Conservation (phyloP, 257 asterid species). For the Euphrasia confusa region DNA sequence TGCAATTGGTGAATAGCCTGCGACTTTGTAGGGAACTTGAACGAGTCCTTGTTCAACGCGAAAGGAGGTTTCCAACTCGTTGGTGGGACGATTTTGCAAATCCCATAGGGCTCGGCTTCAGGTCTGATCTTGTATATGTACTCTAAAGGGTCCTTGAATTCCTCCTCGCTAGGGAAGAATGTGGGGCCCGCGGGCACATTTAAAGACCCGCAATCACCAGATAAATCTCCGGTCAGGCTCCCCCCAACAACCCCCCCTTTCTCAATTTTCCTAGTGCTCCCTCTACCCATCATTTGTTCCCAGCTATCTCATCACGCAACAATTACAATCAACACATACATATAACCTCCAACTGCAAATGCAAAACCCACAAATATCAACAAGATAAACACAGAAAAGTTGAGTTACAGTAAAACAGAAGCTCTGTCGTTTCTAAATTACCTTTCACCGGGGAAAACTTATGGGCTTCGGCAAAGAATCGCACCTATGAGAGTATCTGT, state of each 20-base stretch:
- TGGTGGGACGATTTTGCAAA: constrained; percentile 94
- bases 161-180: constrained; percentile 80
- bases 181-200: constrained; percentile 85
- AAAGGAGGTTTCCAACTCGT: constrained; percentile 83
- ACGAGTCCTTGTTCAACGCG: constrained; percentile 61
- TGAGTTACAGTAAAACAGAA: not conserved
- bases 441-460: constrained; percentile 24
- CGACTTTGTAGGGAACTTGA: constrained; percentile 77
- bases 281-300: constrained; percentile 66
- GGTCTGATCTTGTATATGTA: constrained; percentile 88
- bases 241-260: constrained; percentile 72
- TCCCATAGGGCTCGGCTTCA: constrained; percentile 92
- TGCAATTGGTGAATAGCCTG: constrained; percentile 96
- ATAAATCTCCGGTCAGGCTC: constrained; percentile 34
- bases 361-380: constrained; percentile 6
- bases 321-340: constrained; percentile 8
- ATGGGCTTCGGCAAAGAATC: not conserved
- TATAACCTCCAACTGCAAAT: constrained; percentile 26
- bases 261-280: constrained; percentile 75
- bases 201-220: constrained; percentile 43
- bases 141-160: constrained; percentile 85
- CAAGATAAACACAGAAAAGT: constrained; percentile 10
- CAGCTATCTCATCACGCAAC: constrained; percentile 27
- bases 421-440: constrained; percentile 18
- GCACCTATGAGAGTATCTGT: constrained; percentile 1